Conservation (phyloP, 2,329 filamentous ascomycete genomes). For the Penicillium sp. region DNA sequence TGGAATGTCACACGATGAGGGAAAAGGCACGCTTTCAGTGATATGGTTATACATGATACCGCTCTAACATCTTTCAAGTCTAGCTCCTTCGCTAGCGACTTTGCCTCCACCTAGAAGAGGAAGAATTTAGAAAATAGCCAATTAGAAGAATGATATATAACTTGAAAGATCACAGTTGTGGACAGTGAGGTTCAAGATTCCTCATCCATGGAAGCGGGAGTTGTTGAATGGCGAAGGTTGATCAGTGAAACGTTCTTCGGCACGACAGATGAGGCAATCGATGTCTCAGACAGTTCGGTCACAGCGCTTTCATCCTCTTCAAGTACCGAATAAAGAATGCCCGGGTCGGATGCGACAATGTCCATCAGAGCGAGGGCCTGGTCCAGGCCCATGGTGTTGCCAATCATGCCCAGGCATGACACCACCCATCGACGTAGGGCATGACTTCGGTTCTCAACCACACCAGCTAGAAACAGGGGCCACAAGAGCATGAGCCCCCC, state of each 20-base stretch:
- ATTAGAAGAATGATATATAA: background rate
- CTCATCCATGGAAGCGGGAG: slow-evolving; percentile 1
- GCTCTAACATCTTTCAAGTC: background rate
- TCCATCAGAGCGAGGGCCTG: slow-evolving; percentile 37
- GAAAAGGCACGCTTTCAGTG: no score
- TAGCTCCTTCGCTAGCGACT: background rate
- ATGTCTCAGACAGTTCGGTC: slow-evolving; percentile 6
- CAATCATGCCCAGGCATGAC: slow-evolving; percentile 32
- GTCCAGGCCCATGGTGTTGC: slow-evolving; percentile 35
- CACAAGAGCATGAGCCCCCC: slow-evolving; percentile 36
- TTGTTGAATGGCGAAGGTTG: slow-evolving; percentile 1
- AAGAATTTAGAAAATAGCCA: no score
- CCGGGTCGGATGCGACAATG: slow-evolving; percentile 28
- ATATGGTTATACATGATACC: slow-evolving; percentile 7
- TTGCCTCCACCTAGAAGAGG: background rate
- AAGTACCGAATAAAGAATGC: slow-evolving; percentile 20
- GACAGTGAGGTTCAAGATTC: background rate
- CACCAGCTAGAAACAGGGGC: slow-evolving; percentile 36
- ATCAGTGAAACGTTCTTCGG: slow-evolving; percentile 1
- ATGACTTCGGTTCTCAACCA: slow-evolving; percentile 27
- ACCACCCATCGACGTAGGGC: slow-evolving; percentile 32
- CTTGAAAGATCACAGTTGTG: background rate
- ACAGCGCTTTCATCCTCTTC: slow-evolving; percentile 20
- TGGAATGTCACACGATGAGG: no score
- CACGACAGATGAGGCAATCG: background rate